Evolutionary conservation across 1,284 basidiomycete species (phyloP).

Genomic region (Irpex sp.): DNA sequence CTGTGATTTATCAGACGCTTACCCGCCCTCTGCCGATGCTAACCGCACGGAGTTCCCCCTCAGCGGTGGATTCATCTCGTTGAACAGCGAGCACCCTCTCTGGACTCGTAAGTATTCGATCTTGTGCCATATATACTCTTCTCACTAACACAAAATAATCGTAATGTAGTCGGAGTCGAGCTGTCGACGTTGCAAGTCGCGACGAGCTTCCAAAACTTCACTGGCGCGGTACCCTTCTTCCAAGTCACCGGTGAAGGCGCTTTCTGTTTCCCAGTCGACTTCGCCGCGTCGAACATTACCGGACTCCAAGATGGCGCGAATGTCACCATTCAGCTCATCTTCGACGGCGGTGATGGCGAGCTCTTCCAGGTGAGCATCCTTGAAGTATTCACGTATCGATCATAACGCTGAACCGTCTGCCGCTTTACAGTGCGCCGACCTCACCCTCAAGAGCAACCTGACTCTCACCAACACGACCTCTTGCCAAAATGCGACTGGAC

Average conservation of each 20-base stretch:
- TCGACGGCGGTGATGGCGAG: conserved; percentile 61
- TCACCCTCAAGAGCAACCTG: conserved; percentile 54
- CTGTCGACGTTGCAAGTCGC: conserved; percentile 57
- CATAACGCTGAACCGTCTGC: neutral
- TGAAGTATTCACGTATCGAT: neutral
- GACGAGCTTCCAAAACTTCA: conserved; percentile 55
- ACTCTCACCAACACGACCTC: conserved; percentile 29
- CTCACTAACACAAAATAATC: neutral
- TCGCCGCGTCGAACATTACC: conserved; percentile 45
- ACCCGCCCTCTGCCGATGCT: conserved; percentile 31
- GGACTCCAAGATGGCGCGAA: conserved; percentile 53
- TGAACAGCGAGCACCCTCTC: conserved; percentile 56
- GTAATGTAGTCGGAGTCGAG: conserved; percentile 44
- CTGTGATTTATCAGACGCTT: conserved; percentile 41
- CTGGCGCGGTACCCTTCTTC: conserved; percentile 42
- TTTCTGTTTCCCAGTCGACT: conserved; percentile 60
- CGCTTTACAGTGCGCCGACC: conserved; percentile 58
- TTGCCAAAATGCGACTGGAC: conserved; percentile 28
- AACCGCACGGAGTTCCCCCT: conserved; percentile 66
- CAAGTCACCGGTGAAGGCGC: conserved; percentile 47
- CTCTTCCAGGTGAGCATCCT: conserved; percentile 53
- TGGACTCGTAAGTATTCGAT: conserved; percentile 43
- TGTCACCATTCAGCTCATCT: conserved; percentile 59
- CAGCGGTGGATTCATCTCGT: conserved; percentile 44
- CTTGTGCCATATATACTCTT: neutral